Evolutionary conservation across 208 protist species (phyloP).

Genomic region (Lotmaria passim): DNA sequence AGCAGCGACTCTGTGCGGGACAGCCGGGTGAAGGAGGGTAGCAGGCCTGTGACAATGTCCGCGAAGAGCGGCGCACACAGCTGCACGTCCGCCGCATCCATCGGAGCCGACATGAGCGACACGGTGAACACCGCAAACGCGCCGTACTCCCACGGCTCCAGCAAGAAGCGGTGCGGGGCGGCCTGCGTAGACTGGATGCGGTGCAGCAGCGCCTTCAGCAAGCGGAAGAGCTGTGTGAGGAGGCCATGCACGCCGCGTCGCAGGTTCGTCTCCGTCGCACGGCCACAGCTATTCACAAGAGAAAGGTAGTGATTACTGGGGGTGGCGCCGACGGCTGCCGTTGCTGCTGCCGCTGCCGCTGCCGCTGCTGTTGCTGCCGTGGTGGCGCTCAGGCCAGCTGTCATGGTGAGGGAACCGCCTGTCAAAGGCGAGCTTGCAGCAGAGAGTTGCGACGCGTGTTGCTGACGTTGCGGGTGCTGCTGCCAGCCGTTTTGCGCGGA

Average conservation of each 20-base stretch:
- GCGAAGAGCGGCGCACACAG: slow-evolving; percentile 44
- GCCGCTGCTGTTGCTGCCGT: not conserved
- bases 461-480: not conserved
- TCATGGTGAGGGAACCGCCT: not conserved
- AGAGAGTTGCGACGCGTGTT: not conserved
- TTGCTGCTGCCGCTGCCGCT: not conserved
- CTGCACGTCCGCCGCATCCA: slow-evolving; percentile 55
- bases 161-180: slow-evolving; percentile 61
- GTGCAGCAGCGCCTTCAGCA: slow-evolving; percentile 44
- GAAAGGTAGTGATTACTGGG: slow-evolving; percentile 46
- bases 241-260: slow-evolving; percentile 53
- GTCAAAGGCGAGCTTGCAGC: not conserved
- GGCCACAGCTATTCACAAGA: slow-evolving; percentile 58
- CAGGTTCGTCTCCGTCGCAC: slow-evolving; percentile 45
- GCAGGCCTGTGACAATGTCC: slow-evolving; percentile 46
- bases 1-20: slow-evolving; percentile 53
- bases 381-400: not conserved
- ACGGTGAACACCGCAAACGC: slow-evolving; percentile 55
- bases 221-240: slow-evolving; percentile 45
- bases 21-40: slow-evolving; percentile 64
- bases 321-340: not conserved
- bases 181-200: slow-evolving; percentile 33
- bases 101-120: slow-evolving; percentile 58
- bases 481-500: not conserved
- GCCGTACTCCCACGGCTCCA: slow-evolving; percentile 66